These are phyloP conservation scores for Physocladia obscura DNA, from an alignment of 192 early-diverging fungal species.

Conservation along the genomic window DNA sequence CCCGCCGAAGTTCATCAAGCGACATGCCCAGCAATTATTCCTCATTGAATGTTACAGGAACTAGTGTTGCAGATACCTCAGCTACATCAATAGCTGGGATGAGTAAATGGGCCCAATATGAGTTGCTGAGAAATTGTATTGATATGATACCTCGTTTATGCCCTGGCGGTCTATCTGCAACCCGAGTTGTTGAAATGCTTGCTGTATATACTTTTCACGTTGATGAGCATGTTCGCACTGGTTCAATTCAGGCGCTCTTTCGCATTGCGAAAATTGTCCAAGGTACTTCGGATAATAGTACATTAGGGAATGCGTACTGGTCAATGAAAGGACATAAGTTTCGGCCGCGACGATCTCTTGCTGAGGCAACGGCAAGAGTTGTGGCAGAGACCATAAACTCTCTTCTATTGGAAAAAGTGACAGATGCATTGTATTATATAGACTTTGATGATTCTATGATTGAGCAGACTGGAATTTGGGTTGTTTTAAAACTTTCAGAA, in stretches of 20 bases:
- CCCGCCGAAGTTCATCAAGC: too few relatives aligned
- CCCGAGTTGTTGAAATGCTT: slow-evolving; percentile 76
- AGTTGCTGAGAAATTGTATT: slow-evolving; percentile 68
- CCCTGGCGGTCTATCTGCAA: slow-evolving; percentile 61
- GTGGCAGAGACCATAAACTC: background rate
- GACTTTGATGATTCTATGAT: slow-evolving; percentile 13
- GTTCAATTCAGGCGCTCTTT: slow-evolving; percentile 61
- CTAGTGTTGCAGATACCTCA: background rate
- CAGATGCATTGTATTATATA: slow-evolving; percentile 17
- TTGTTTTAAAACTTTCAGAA: slow-evolving; percentile 25
- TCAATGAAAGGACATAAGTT: slow-evolving; percentile 7
- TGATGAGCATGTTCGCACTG: slow-evolving; percentile 76
- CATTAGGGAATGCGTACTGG: slow-evolving; percentile 10
- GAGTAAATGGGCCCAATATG: slow-evolving; percentile 29
- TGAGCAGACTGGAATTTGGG: slow-evolving; percentile 13
- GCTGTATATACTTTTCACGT: slow-evolving; percentile 78
- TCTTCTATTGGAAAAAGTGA: slow-evolving; percentile 6
- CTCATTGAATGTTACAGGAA: background rate
- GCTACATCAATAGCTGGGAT: slow-evolving; percentile 7
- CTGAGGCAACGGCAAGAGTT: slow-evolving; percentile 14
- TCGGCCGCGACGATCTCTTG: slow-evolving; percentile 12
- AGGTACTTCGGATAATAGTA: slow-evolving; percentile 28
- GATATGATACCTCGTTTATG: slow-evolving; percentile 70
- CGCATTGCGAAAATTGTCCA: slow-evolving; percentile 59
- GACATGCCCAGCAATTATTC: background rate